Evolutionary conservation across 345 rosid species (phyloP), one percentile per base, ranked within the genome.

Genomic region (Moringa oleifera): DNA sequence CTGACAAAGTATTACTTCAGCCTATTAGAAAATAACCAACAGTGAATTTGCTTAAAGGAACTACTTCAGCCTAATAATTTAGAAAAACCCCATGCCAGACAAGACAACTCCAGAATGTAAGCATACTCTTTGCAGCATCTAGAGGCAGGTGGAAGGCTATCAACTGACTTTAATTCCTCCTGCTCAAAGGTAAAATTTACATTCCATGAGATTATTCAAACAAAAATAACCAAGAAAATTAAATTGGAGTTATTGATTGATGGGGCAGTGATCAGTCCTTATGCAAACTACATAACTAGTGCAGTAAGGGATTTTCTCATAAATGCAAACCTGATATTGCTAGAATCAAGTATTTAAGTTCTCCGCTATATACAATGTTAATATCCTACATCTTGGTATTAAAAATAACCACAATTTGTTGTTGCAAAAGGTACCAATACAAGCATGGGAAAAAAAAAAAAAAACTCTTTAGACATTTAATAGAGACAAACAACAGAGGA

Each of bases 81-180:
- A 31, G 41, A 9, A 16, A 53, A 56, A 66, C 33, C 41, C 50
- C 22, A 51, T 23, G 33, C 53, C 19, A 31, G n/a, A 2, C 51
- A 13, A 49, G 25, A 62, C 23, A 24, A 64, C 50, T 25, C 50
- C 24, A 45, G 46, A 31, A 62, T 45, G 18, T 58, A 15, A 63
- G 55, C 95, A 51, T 77, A 93, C 98, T 86, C 98, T 78, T 93
- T 88, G 91, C 97, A 90, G 84, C 67, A 83, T 77, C 47, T 74
- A 60, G 97, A 87, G 54, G 98, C 85, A 6, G 85, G 88, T 67
- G 76, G 85, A 22, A 80, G 76, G 19, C 86, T 78, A 64, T 83
- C 72, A 0, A 79, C 55, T 25, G 85, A 79, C 72, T 85, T 91
- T 33, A 83, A 63, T 57, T 91, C 98, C 41, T 81, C 95, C 97